Conservation (phyloP, 331 rosid species). For the Acacia concinna region DNA sequence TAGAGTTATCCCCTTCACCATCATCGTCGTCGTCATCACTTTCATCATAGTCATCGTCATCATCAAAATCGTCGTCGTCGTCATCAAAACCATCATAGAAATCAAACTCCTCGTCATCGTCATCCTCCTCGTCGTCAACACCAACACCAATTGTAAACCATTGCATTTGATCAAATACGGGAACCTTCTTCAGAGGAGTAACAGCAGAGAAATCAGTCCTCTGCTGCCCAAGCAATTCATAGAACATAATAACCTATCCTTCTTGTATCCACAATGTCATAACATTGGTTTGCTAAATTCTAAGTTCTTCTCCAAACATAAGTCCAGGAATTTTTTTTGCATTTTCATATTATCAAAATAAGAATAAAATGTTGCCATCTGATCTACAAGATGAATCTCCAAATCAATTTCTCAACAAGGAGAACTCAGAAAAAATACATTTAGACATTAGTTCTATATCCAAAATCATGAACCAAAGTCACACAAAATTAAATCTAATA, state of each 20-base stretch:
- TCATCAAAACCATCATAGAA: neutral
- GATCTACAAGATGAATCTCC: neutral
- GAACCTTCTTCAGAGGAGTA: conserved; percentile 59
- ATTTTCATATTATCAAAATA: neutral
- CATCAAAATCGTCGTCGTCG: neutral
- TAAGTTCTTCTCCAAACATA: conserved; percentile 1
- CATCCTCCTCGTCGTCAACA: conserved; percentile 9
- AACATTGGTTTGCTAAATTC: conserved; percentile 8
- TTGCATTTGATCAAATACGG: conserved; percentile 34
- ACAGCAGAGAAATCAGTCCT: conserved; percentile 56
- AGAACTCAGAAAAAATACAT: conserved; percentile 12
- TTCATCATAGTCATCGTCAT: neutral
- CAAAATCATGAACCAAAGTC: neutral
- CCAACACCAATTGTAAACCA: conserved; percentile 42
- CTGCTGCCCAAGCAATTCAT: conserved; percentile 44
- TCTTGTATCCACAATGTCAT: conserved; percentile 9
- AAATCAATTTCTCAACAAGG: neutral
- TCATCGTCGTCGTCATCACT: neutral
- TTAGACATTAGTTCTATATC: neutral
- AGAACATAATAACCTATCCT: conserved; percentile 30
- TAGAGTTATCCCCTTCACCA: neutral
- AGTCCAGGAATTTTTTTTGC: neutral
- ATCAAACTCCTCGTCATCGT: neutral
- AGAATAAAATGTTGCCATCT: neutral
- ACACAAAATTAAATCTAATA: too few species aligned